phyloP scores from a whole-genome alignment of 306 rosid genomes.

The Cucumis cinereus region DNA sequence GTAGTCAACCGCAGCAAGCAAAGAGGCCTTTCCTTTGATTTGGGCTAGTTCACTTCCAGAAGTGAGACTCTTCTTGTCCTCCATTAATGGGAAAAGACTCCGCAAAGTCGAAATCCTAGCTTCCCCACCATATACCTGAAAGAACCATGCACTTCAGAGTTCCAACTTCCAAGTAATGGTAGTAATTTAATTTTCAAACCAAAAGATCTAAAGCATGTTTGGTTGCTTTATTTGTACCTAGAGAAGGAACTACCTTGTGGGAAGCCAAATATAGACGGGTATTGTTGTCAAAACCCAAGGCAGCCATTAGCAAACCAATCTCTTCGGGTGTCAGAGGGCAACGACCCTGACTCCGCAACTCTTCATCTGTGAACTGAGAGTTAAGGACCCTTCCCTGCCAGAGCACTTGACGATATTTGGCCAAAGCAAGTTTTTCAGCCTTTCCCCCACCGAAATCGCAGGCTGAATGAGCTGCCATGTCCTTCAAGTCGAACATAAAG shows the following conservation, averaged over 20 bases:
- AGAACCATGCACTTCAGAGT: background rate
- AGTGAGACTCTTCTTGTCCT: constrained; percentile 85
- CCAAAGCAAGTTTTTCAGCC: constrained; percentile 81
- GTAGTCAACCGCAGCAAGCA: constrained; percentile 90
- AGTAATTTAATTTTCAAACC: background rate
- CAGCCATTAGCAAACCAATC: constrained; percentile 82
- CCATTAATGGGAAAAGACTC: constrained; percentile 75
- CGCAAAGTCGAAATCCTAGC: constrained; percentile 76
- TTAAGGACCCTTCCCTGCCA: constrained; percentile 99
- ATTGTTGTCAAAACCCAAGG: constrained; percentile 83
- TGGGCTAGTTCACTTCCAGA: constrained; percentile 48
- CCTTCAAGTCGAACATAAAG: constrained; percentile 30
- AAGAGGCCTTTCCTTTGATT: constrained; percentile 91
- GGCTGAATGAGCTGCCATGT: constrained; percentile 99
- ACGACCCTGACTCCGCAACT: constrained; percentile 92
- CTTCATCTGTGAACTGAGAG: constrained; percentile 91
- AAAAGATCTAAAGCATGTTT: background rate
- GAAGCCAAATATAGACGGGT: constrained; percentile 94
- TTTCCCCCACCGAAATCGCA: constrained; percentile 98
- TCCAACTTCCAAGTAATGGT: background rate
- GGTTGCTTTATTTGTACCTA: background rate
- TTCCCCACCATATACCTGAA: constrained; percentile 88
- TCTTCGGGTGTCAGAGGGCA: constrained; percentile 98
- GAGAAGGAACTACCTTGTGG: constrained; percentile 60
- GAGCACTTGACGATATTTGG: constrained; percentile 77